phyloP scores from a whole-genome alignment of 1,139 yeast species.

The Pneumocystis murina region DNA sequence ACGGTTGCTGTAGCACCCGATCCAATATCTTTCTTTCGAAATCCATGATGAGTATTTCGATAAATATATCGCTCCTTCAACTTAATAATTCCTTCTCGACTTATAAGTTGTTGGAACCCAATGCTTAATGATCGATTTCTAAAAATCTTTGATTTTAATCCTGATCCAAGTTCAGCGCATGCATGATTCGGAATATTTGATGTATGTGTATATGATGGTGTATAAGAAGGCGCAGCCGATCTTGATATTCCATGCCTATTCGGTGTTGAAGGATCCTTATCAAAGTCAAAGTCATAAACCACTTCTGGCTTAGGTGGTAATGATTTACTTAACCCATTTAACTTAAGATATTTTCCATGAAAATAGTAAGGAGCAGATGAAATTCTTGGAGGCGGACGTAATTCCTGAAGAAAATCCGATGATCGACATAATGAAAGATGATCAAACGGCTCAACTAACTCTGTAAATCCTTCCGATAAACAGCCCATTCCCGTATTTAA shows the following conservation, averaged over 20 bases:
- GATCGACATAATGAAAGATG: not conserved
- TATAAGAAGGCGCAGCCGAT: not conserved
- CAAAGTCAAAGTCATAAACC: not conserved
- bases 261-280: not conserved
- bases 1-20: not conserved
- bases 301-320: not conserved
- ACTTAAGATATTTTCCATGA: not conserved
- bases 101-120: not conserved
- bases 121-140: not conserved
- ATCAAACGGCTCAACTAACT: not conserved
- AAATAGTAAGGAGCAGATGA: not conserved
- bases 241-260: not conserved
- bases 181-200: not conserved
- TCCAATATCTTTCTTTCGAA: not conserved
- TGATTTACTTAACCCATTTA: not conserved
- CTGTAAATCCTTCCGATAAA: not conserved
- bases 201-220: not conserved
- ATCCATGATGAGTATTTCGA: not conserved
- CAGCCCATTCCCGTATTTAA: not conserved
- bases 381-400: not conserved
- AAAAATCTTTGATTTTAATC: not conserved
- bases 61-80: not conserved
- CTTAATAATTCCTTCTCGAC: not conserved
- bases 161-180: not conserved
- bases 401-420: not conserved